These are phyloP conservation scores for Oryza longistaminata DNA, from an alignment of 176 grass and related monocot species.

Conservation along the genomic window DNA sequence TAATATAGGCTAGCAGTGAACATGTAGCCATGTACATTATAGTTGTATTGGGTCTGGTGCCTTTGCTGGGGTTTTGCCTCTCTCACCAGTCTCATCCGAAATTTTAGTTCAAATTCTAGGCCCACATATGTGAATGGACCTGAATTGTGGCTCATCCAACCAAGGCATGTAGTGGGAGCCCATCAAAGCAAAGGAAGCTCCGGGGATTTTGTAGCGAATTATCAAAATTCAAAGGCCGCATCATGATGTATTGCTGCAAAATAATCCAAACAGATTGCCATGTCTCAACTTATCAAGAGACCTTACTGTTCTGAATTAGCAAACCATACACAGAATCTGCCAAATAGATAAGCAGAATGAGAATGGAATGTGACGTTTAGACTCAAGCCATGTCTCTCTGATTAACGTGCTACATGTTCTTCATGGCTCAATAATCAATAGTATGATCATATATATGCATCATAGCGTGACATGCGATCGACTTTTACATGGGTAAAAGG, in stretches of 20 bases:
- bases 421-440: neutral
- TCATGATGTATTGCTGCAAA: neutral
- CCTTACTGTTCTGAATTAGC: neutral
- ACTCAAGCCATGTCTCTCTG: neutral
- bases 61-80: neutral
- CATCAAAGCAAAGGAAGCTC: too few species aligned
- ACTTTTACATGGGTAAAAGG: conserved; percentile 29
- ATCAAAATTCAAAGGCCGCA: neutral
- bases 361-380: too few species aligned
- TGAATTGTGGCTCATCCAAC: too few species aligned
- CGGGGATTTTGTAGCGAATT: too few species aligned
- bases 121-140: too few species aligned
- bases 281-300: too few species aligned
- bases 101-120: too few species aligned
- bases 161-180: too few species aligned
- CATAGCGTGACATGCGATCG: conserved; percentile 14
- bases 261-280: too few species aligned
- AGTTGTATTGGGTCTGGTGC: neutral
- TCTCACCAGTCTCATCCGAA: neutral
- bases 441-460: conserved; percentile 25
- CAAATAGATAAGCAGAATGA: too few species aligned
- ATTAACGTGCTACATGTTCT: neutral
- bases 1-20: neutral
- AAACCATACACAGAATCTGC: neutral
- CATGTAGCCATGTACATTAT: neutral